Evolutionary conservation across 2,329 filamentous ascomycete genomes (phyloP), one percentile per base, ranked within the genome.

Genomic region (Pleoardoris graminearum): DNA sequence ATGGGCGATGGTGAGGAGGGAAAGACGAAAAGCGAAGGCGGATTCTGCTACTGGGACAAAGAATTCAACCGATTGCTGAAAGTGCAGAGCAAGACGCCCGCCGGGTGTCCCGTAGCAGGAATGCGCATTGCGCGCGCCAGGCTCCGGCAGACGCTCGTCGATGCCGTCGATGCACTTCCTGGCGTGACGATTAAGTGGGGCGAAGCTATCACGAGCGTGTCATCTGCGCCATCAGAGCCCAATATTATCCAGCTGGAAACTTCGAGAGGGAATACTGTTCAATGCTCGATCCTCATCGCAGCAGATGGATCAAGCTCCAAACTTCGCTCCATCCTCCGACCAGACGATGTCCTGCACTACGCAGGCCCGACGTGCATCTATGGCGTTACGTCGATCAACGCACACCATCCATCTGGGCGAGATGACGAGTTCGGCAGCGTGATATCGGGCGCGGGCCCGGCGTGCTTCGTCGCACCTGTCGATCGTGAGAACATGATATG

Each of bases 281-380:
- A 69, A 22, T 77, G 76, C 38, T 77, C 80, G 53, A 14, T 80
- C 0, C 67, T 81, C 7, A 65, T 81, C 30, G 77, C 71, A 0
- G 77, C 78, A 0, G 79, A 81, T 53, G 79, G 79, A 0, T 70
- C 76, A 0, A 70, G 62, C 16, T 79, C 76, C 55, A 77, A 72
- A 50, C 63, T 80, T 2, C 63, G 79, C 29, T 58, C 61, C 11
- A 54, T 35, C 7, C 54, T 80, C 4, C 66, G 77, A 16, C 77
- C 77, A 7, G 53, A 69, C 6, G 76, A 80, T 47, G 60, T 47
- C 1, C 66, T 80, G 1, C 30, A 71, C 12, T 79, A 74, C 57
- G 65, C 72, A 1, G 77, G 77, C 0, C 72, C 73, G 3, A 66
- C 77, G 3, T 65, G 73, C 16, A 65, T 77, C 30, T 71, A 66